Evolutionary conservation across 1,139 yeast species (phyloP).

Genomic region (Blastobotrys proliferans): DNA sequence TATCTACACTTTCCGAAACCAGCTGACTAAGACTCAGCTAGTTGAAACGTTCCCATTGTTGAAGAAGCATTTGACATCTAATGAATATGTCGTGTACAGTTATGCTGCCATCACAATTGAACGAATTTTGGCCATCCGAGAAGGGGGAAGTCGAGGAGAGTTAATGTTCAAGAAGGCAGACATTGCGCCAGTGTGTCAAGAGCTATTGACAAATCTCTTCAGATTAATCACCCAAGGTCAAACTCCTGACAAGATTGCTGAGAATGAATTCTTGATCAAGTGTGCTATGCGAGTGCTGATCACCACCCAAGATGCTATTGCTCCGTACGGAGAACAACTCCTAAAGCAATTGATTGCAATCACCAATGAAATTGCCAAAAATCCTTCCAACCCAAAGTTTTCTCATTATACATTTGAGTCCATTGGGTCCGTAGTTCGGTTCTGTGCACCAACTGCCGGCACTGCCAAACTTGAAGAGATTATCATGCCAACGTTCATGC

Average conservation of each 20-base stretch:
- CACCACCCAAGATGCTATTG: slow-evolving; percentile 62
- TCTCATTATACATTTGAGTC: slow-evolving; percentile 89
- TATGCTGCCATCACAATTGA: slow-evolving; percentile 93
- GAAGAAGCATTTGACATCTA: slow-evolving; percentile 55
- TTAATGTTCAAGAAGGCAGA: slow-evolving; percentile 70
- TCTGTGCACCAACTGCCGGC: slow-evolving; percentile 39
- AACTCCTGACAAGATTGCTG: slow-evolving; percentile 88
- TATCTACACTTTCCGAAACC: slow-evolving; percentile 86
- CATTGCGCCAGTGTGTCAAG: slow-evolving; percentile 51
- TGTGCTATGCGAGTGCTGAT: slow-evolving; percentile 79
- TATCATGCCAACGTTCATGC: slow-evolving; percentile 63
- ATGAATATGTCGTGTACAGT: slow-evolving; percentile 82
- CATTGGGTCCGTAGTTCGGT: slow-evolving; percentile 69
- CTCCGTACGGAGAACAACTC: slow-evolving; percentile 39
- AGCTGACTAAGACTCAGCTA: slow-evolving; percentile 80
- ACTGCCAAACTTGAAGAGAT: slow-evolving; percentile 43
- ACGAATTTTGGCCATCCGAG: slow-evolving; percentile 73
- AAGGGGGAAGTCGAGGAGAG: slow-evolving; percentile 39
- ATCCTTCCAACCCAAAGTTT: slow-evolving; percentile 94
- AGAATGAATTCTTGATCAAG: slow-evolving; percentile 89
- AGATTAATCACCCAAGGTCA: slow-evolving; percentile 55
- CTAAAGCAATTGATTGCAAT: slow-evolving; percentile 67
- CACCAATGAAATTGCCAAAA: slow-evolving; percentile 66
- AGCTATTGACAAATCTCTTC: slow-evolving; percentile 61
- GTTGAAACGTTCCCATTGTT: slow-evolving; percentile 76